Evolutionary conservation across 2,329 filamentous ascomycete species (phyloP), one percentile per base, ranked within the genome.

Genomic region (Chaetomiaceae sp.): DNA sequence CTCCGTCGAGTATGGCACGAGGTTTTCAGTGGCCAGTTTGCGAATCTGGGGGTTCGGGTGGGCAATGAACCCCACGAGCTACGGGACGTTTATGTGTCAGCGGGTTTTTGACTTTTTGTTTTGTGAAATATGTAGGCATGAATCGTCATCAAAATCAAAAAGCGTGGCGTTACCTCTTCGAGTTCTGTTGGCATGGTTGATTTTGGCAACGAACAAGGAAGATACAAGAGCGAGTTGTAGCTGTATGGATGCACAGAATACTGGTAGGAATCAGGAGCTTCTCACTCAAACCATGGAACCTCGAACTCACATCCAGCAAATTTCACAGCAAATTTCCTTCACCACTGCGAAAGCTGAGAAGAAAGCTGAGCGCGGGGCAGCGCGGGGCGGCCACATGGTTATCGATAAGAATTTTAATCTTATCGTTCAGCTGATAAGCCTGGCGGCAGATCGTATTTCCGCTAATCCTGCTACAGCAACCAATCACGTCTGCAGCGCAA

Each of bases 31-130:
- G 43, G 91, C 91, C 59, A 92, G 78, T 66, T 89, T 83, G 61
- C 93, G 83, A 58, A 97, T 89, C 66, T 96, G 87, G 37, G 89
- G 89, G 66, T 95, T 96, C 54, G 88, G 88, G 71, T 95, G 86
- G 69, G 88, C 86, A 53, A 97, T 87, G 70, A 97, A 96, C 67
- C 90, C 89, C 55, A 96, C 89, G 48, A 96, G 82, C 89, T 95
- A 60, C 42, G 34, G 50, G 23, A 44, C 45, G 27, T n/a, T n/a
- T n/a, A n/a, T n/a, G 12, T 37, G 43, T 55, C 40, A 56, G 55
- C 27, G n/a, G n/a, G n/a, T n/a, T n/a, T n/a, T n/a, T n/a, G n/a
- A n/a, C n/a, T n/a, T n/a, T n/a, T n/a, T n/a, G n/a, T n/a, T n/a
- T n/a, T n/a, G n/a, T n/a, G n/a, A n/a, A n/a, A n/a, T n/a, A n/a